A percentile compares a stretch with the other conserved stretches of the same genome.
Evolutionary conservation across 1,284 basidiomycete genomes (phyloP).

Genomic region (Neolentinus lepideus): DNA sequence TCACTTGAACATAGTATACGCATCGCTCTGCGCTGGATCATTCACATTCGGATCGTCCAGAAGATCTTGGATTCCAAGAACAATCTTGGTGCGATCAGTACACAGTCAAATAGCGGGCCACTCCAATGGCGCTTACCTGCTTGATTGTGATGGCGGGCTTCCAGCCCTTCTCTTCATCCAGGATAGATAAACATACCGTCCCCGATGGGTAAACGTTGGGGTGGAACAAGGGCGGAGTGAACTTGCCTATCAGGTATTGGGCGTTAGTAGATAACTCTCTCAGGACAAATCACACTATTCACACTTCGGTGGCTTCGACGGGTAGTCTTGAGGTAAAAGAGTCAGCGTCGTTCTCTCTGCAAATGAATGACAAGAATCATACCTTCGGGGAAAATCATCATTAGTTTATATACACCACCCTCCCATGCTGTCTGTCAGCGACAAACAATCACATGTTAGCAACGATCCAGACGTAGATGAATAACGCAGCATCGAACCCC

Average conservation of each 20-base stretch:
- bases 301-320: constrained; percentile 96
- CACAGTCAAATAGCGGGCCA: neutral
- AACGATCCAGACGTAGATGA: constrained; percentile 13
- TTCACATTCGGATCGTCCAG: constrained; percentile 92
- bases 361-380: constrained; percentile 13
- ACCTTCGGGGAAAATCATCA: constrained; percentile 96
- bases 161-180: constrained; percentile 99
- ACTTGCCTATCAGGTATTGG: constrained; percentile 69
- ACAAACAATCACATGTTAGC: constrained; percentile 15
- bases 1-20: constrained; percentile 96
- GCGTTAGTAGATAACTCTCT: neutral
- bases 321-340: constrained; percentile 61
- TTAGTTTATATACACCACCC: constrained; percentile 88
- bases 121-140: constrained; percentile 52
- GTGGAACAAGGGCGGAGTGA: constrained; percentile 93
- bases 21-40: constrained; percentile 95
- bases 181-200: constrained; percentile 95
- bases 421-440: constrained; percentile 88
- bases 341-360: constrained; percentile 2
- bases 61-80: constrained; percentile 92
- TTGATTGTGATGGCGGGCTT: constrained; percentile 99
- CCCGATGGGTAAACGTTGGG: constrained; percentile 99
- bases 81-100: constrained; percentile 50
- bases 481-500: constrained; percentile 45
- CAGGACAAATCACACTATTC: constrained; percentile 1